Evolutionary conservation across 805 yeast genomes (phyloP).

Genomic region (Phaffomyces antillensis): DNA sequence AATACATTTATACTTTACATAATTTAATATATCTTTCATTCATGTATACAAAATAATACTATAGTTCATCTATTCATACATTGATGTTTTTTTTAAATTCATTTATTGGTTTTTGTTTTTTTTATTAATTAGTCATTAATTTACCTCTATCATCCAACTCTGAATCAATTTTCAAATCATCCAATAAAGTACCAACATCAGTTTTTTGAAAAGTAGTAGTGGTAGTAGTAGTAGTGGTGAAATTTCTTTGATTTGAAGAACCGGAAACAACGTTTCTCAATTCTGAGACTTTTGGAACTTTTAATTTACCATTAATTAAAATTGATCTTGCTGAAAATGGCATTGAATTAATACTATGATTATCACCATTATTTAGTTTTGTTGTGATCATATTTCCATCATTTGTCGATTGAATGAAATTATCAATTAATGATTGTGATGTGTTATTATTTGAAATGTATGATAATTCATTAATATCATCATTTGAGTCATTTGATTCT

Average conservation of each 20-base stretch:
- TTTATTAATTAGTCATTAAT: conserved; percentile 5
- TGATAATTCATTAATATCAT: conserved; percentile 5
- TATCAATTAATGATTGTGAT: conserved; percentile 13
- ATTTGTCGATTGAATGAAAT: conserved; percentile 12
- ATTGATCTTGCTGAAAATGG: conserved; percentile 23
- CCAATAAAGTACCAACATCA: conserved; percentile 18
- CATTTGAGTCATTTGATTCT: not conserved
- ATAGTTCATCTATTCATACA: not conserved
- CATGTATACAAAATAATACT: not conserved
- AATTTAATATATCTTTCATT: too few relatives aligned
- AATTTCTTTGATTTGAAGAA: conserved; percentile 1
- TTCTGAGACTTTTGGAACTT: conserved; percentile 22
- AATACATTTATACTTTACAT: too few relatives aligned
- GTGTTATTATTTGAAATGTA: conserved; percentile 8
- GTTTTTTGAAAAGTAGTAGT: conserved; percentile 13
- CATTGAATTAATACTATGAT: conserved; percentile 20
- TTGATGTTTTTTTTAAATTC: too few relatives aligned
- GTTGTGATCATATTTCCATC: not conserved
- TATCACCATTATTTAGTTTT: conserved; percentile 7
- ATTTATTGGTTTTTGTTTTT: too few relatives aligned
- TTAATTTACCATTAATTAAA: conserved; percentile 14
- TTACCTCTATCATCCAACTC: conserved; percentile 16
- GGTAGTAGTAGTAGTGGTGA: not conserved
- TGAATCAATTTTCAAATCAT: conserved; percentile 15
- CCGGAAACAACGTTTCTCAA: conserved; percentile 22